Base-by-base conservation (phyloP, 2,329 filamentous ascomycete species). In the Pseudogymnoascus sp. region DNA sequence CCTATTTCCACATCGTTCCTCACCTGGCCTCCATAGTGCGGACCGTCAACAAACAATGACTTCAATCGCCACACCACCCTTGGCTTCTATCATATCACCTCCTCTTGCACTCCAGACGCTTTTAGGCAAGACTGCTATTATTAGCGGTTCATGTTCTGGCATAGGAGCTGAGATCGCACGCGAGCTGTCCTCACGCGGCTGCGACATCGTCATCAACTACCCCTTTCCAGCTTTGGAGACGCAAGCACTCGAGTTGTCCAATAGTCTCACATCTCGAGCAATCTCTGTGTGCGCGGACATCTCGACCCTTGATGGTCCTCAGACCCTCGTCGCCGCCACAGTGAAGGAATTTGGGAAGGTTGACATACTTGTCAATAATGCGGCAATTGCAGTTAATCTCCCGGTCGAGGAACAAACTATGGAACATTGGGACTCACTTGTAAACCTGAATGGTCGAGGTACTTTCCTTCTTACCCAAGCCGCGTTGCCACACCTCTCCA, bases 51-150 rank as follows among this genome's bases (percentile, higher is more conserved):
- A 45, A 13, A 21, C 16, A 45, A 45, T 45, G 41, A 21, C 41
- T 45, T 45, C 41, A 45, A 21, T 45, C 10, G 5, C 41, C 4
- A 45, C 16, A 21, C 2, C 41, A 21, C 16, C 41, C 10, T 45
- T 45, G 41, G 41, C 16, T 21, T 45, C 41, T 45, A 19, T 13
- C 41, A 45, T 19, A 45, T 21, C 41, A 21, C 16, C 41, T 45
- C 16, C 41, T 45, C 41, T 23, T 4, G 63, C 68, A 7, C 72
- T 74, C 68, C 68, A 76, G 6, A 71, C 74, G 16, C 82, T 83
- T 65, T 79, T 80, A 65, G 81, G 81, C 62, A 83, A 84, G 68
- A 80, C 82, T 51, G 81, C 85, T 4, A 77, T 86, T 14, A 75
- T 86, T 34, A 77, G 76, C 11, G 79, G 78, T 34, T 77, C 75